Evolutionary conservation across 768 basidiomycete genomes (phyloP).

Genomic region (Tulasnella sp.): DNA sequence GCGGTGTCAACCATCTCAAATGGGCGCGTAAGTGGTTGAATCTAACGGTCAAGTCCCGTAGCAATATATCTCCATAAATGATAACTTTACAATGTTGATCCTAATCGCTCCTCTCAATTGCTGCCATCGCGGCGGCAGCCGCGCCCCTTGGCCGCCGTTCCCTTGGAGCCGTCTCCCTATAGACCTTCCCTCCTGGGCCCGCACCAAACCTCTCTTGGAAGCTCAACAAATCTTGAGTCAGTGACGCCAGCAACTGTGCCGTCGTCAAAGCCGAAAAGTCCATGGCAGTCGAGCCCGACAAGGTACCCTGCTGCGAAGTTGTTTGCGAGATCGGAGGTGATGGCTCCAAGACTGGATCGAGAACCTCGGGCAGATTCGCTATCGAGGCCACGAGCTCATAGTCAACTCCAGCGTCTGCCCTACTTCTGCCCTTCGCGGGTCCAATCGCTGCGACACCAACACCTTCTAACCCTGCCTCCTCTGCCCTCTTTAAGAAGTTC

Average conservation of each 20-base stretch:
- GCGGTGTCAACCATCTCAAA: no score
- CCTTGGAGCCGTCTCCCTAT: constrained; percentile 8
- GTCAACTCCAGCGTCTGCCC: background rate
- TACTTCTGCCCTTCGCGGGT: background rate
- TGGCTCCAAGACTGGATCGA: constrained; percentile 2
- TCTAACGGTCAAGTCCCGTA: no score
- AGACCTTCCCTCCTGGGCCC: constrained; percentile 17
- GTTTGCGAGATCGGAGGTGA: background rate
- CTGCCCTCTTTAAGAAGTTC: constrained; percentile 6
- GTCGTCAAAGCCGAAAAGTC: constrained; percentile 12
- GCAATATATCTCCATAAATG: no score
- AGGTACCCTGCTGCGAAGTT: background rate
- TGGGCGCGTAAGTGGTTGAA: no score
- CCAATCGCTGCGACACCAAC: constrained; percentile 7
- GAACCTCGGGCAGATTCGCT: background rate
- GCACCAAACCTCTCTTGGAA: constrained; percentile 20
- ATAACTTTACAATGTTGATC: no score
- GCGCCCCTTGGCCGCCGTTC: constrained; percentile 14
- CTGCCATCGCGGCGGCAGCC: constrained; percentile 10
- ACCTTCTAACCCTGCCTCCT: constrained; percentile 1
- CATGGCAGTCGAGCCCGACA: background rate
- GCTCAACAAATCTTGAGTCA: constrained; percentile 15
- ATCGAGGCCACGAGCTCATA: constrained; percentile 1
- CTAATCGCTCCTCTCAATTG: constrained; percentile 12
- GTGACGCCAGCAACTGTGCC: constrained; percentile 16